Conservation (phyloP, 2,329 filamentous ascomycete genomes). For the Xylariaceae sp. region DNA sequence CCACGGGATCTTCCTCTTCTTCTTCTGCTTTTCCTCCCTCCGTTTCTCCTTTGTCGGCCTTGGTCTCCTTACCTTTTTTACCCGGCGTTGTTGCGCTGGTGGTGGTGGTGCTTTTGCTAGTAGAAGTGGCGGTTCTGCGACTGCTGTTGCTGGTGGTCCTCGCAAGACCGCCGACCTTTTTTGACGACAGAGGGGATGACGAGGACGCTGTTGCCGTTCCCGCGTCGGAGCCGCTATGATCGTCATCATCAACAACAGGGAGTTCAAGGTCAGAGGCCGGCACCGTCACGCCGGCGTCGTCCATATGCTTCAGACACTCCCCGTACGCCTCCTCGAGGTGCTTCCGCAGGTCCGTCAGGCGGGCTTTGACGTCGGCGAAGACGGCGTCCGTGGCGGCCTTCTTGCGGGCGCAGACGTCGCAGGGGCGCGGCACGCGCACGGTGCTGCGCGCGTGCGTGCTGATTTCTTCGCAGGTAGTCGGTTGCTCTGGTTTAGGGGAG, state of each 20-base stretch:
- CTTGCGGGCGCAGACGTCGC: conserved; percentile 14
- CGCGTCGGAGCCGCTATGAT: too few relatives aligned
- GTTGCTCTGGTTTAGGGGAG: neutral
- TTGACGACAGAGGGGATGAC: too few relatives aligned
- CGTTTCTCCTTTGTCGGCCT: neutral
- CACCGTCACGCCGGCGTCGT: conserved; percentile 15
- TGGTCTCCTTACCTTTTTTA: too few relatives aligned
- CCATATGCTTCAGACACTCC: conserved; percentile 15
- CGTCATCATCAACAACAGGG: too few relatives aligned
- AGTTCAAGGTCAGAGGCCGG: too few relatives aligned
- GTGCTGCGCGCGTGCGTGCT: conserved; percentile 19
- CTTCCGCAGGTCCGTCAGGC: conserved; percentile 13
- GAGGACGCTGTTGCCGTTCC: too few relatives aligned
- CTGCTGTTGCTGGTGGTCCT: too few relatives aligned
- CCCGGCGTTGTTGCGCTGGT: too few relatives aligned
- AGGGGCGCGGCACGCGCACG: conserved; percentile 13
- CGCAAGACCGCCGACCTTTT: too few relatives aligned
- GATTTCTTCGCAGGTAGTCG: conserved; percentile 18
- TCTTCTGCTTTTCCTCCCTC: neutral
- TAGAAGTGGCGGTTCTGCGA: too few relatives aligned
- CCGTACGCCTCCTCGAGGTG: conserved; percentile 20
- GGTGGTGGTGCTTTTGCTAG: too few relatives aligned
- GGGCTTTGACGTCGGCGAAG: conserved; percentile 12
- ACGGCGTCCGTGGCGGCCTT: conserved; percentile 9
- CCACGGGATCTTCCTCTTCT: conserved; percentile 1